Base-by-base conservation (phyloP, 257 asterid genomes). In the Misopates orontium region DNA sequence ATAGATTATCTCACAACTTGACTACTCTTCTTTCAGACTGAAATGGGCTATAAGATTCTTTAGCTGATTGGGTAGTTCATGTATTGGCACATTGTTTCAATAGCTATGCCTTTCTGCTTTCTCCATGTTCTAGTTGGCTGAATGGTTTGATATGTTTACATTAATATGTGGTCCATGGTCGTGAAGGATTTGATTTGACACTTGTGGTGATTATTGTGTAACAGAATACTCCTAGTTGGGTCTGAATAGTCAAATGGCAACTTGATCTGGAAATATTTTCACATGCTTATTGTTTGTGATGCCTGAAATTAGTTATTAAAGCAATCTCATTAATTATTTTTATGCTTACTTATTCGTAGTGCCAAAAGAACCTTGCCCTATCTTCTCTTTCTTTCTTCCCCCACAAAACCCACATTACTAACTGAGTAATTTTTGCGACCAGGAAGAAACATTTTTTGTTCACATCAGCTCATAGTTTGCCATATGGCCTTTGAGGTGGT, bases 391-490 rank as follows among this genome's bases (percentile, higher is more conserved):
- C 59, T 19, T 56, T 8, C 31, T n/a, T n/a, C n/a, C n/a, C n/a
- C n/a, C n/a, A n/a, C n/a, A n/a, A n/a, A n/a, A 53, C 19, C 39
- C 62, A 24, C 20, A 17, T 17, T 41, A 36, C 25, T 28, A 25
- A 19, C 14, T 13, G 25, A 23, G 59, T 60, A 12, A 28, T 23
- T 50, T 62, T 47, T 49, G 23, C 14, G 22, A 23, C 44, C 60
- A 20, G 28, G 28, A 59, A n/a, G 21, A 58, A 18, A 4, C 48
- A 48, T 23, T 19, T 71, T 5, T 17, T 52, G 14, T 64, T 45
- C 13, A 19, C 56, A 36, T 42, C 18, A 53, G 20, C 44, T 64
- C 66, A 41, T 56, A 48, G n/a, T 74, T 63, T 61, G 17, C 57
- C 52, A 39, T 22, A 16, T 48, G 69, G 2, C 48, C 69, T 44